Conservation (phyloP, 2,329 filamentous ascomycete species). For the Colletotrichum destructivum region DNA sequence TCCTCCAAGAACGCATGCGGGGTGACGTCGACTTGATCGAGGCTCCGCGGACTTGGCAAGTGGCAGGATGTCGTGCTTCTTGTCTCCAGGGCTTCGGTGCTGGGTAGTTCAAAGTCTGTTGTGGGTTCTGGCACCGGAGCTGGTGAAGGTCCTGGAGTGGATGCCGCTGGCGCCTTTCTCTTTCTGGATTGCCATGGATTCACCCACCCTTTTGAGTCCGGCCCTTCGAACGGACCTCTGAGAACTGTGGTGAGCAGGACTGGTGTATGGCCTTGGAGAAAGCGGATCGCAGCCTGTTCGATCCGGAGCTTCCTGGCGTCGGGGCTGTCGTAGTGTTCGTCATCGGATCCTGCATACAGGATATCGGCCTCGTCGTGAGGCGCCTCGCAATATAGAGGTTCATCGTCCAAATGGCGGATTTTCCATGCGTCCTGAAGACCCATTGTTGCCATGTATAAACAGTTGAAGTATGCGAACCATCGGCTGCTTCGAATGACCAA, state of each 20-base stretch:
- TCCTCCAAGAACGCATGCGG: conserved; percentile 50
- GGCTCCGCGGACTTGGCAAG: conserved; percentile 59
- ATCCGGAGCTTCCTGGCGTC: conserved; percentile 66
- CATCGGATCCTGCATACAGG: conserved; percentile 70
- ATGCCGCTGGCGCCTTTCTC: conserved; percentile 31
- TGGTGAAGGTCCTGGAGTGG: conserved; percentile 15
- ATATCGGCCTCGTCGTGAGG: conserved; percentile 61
- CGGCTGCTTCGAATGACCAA: background rate
- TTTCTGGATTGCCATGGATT: conserved; percentile 65
- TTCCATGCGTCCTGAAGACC: conserved; percentile 21
- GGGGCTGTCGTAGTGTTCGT: conserved; percentile 66
- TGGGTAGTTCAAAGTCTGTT: background rate
- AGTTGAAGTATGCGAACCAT: background rate
- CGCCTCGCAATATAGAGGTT: conserved; percentile 63
- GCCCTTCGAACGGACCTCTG: conserved; percentile 71
- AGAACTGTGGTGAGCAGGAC: conserved; percentile 73
- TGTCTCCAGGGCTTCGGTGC: conserved; percentile 11
- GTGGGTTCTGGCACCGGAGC: conserved; percentile 3
- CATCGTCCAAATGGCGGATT: conserved; percentile 43
- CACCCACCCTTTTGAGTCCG: conserved; percentile 58
- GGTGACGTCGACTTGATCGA: conserved; percentile 52
- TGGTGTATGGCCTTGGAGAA: conserved; percentile 69
- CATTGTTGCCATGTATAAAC: conserved; percentile 11
- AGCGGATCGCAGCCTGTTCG: conserved; percentile 72
- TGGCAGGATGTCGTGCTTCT: conserved; percentile 50